Base-by-base conservation (phyloP, 371 early-diverging fungal genomes). In the Mortierella sp. region DNA sequence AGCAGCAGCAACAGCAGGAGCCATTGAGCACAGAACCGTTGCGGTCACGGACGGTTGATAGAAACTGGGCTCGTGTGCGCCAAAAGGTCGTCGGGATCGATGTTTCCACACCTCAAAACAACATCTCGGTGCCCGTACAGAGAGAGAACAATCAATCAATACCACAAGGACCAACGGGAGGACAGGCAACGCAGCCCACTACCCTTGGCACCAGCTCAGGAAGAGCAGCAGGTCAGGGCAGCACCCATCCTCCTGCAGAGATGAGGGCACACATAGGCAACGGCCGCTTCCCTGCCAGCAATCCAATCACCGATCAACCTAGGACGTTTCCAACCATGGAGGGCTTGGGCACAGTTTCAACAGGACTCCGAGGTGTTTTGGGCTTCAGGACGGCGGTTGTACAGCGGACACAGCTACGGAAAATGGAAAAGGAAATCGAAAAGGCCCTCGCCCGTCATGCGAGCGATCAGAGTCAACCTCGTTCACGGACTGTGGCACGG, bases 391-490 rank as follows among this genome's bases (percentile, higher is more conserved):
- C 84, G 1, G 82, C 82, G 29, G 88, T 87, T 14, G 79, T 83
- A 29, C 88, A 84, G 51, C 74, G 84, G 54, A 84, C 88, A 11
- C 84, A 87, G 48, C 77, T 87, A 14, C 51, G 84, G 32, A 84
- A 79, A 48, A 87, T 87, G 88, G 88, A 87, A 49, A 87, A 84
- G 65, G 88, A 87, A 16, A 84, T 87, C 29, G 88, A 87, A 54
- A 83, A 84, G 68, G 79, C 76, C 1, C 65, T 87, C 11, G n/a
- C 44, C 2, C 80, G 83, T 16, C 75, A 79, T 58, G 32, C 72
- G 2, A 77, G 73, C 27, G 87, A 86, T 5, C 63, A 70, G 29
- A 70, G 44, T 54, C 82, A 86, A 48, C 75, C 82, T 24, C 65
- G 82, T 12, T 77, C 77, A n/a, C 70, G 87, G 74, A 48, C 82